Percentiles rank a stretch among this genome's conserved stretches.
These are phyloP conservation scores for Fusarium haematococcum DNA, from an alignment of 2,329 filamentous ascomycete species.

Conservation along the genomic window DNA sequence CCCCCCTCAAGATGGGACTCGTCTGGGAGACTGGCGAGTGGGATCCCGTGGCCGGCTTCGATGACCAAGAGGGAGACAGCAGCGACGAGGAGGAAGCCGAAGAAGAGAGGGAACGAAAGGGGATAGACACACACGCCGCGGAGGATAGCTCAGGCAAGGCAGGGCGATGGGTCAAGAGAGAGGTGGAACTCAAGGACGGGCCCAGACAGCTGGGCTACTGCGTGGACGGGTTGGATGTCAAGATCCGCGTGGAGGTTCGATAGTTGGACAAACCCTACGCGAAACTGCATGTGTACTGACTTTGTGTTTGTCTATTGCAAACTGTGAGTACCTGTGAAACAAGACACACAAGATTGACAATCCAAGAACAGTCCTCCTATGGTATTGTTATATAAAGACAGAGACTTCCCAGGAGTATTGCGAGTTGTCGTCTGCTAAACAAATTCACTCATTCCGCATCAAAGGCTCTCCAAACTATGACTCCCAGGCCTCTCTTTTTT, in stretches of 20 bases:
- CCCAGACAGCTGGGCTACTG: conserved; percentile 86
- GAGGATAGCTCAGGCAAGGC: conserved; percentile 47
- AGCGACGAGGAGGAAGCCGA: conserved; percentile 64
- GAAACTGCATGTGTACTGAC: not conserved
- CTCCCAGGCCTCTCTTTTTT: conserved; percentile 51
- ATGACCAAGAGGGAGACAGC: conserved; percentile 67
- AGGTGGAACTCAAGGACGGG: conserved; percentile 83
- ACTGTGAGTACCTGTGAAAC: not conserved
- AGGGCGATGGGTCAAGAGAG: conserved; percentile 78
- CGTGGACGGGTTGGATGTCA: conserved; percentile 79
- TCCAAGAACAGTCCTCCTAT: not conserved
- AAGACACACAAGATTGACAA: not conserved
- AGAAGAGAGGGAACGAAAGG: conserved; percentile 43
- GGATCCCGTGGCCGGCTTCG: conserved; percentile 78
- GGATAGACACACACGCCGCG: conserved; percentile 41
- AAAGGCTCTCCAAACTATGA: conserved; percentile 21
- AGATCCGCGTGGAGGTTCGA: conserved; percentile 74
- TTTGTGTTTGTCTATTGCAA: conserved; percentile 25
- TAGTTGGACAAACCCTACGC: conserved; percentile 21
- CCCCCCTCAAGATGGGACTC: conserved; percentile 73
- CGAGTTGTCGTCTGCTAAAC: not conserved
- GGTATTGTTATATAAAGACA: not conserved
- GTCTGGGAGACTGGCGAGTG: conserved; percentile 93
- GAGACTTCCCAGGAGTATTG: not conserved
- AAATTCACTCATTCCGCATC: not conserved